Evolutionary conservation across 176 grass and related monocot genomes (phyloP).

Genomic region (Sorghum bicolor): DNA sequence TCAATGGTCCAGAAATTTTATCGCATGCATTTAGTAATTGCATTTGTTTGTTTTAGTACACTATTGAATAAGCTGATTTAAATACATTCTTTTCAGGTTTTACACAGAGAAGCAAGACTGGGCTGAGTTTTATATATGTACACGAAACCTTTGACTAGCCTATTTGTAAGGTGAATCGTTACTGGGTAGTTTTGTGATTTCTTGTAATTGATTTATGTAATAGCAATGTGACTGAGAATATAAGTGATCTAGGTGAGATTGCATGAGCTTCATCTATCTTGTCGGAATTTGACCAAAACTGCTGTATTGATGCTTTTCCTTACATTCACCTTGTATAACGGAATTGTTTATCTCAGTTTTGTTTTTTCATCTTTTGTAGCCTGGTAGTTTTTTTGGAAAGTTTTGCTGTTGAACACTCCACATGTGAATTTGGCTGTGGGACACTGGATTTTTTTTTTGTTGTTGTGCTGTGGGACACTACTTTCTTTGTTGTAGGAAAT

Average conservation of each 20-base stretch:
- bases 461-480: too few relatives aligned
- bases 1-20: background rate
- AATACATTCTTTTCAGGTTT: constrained; percentile 48
- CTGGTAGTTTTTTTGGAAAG: background rate
- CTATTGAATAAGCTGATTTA: background rate
- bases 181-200: background rate
- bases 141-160: background rate
- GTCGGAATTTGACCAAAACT: background rate
- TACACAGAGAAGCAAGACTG: constrained; percentile 68
- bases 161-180: constrained; percentile 16
- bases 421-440: too few relatives aligned
- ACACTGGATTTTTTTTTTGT: too few relatives aligned
- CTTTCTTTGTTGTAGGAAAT: too few relatives aligned
- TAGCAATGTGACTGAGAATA: constrained; percentile 7
- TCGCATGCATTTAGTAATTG: background rate
- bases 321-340: background rate
- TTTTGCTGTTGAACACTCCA: too few relatives aligned
- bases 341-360: background rate
- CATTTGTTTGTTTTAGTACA: background rate
- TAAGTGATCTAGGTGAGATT: background rate
- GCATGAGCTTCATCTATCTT: background rate
- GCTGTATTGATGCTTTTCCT: background rate
- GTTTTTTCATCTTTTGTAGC: background rate
- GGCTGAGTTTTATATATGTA: constrained; percentile 41
- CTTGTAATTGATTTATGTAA: constrained; percentile 35